A percentile compares a stretch with the other conserved stretches of the same genome.
These are phyloP conservation scores for grape (Vitis vinifera) DNA, from an alignment of 164 flowering plant species.

Conservation along the genomic window ASM3070453v1 NC_081818.1:22266001-22266500, in stretches of 20 bases:
- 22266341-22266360: slow-evolving; percentile 17
- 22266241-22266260: slow-evolving; percentile 94
- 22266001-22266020: too few relatives aligned
- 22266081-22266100: too few relatives aligned
- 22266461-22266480: slow-evolving; percentile 93
- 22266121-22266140: background rate
- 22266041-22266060: too few relatives aligned
- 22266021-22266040: too few relatives aligned
- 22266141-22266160: background rate
- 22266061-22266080: too few relatives aligned
- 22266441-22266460: slow-evolving; percentile 87
- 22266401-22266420: slow-evolving; percentile 88
- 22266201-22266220: slow-evolving; percentile 80
- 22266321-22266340: slow-evolving; percentile 1
- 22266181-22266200: slow-evolving; percentile 81
- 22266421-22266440: slow-evolving; percentile 85
- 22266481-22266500: slow-evolving; percentile 61
- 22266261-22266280: slow-evolving; percentile 15
- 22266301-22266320: background rate
- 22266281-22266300: slow-evolving; percentile 1
- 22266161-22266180: slow-evolving; percentile 70
- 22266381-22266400: slow-evolving; percentile 80
- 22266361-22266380: slow-evolving; percentile 76
- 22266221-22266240: slow-evolving; percentile 79
- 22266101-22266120: too few relatives aligned